Base-by-base conservation (phyloP, 331 rosid genomes). In the Dryas integrifolia region DNA sequence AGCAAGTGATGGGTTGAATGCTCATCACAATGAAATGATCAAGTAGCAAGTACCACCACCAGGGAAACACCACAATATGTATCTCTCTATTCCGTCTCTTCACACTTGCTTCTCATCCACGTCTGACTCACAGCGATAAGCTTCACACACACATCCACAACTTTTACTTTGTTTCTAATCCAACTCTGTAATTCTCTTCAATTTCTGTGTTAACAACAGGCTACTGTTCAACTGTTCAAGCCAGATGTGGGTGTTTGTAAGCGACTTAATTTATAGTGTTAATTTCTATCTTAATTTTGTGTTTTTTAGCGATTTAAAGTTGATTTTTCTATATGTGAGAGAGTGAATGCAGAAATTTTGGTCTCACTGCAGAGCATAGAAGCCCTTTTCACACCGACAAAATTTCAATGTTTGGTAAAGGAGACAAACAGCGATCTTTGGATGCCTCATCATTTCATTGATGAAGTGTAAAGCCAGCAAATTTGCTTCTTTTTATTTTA, bases 381-480 rank as follows among this genome's bases (percentile, higher is more conserved):
- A 21, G 18, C 53, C 45, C n/a, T 67, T 9, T 38, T 59, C 45
- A 67, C 66, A 68, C 72, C 56, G 76, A 74, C 83, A 67, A 47
- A 46, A 24, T 14, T 72, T 12, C 21, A 21, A 79, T 16, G 59
- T 41, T 50, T 40, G 5, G 39, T 51, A 67, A 40, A 9, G 62
- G 16, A 44, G 78, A 73, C 82, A 51, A 35, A n/a, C 71, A 60
- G 18, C 59, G n/a, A 60, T 73, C 67, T 43, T 59, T 60, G 16
- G 79, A 52, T 59, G 75, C 75, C 39, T 63, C 65, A 60, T 81
- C 67, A 73, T 57, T 67, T 48, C 76, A 67, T 49, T 26, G 73
- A 49, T 69, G 57, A 68, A 77, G 24, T 26, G 35, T 5, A 51
- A 67, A 43, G 64, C 44, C 6, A 51, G 58, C 4, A 26, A 51